Evolutionary conservation across 2,329 filamentous ascomycete genomes (phyloP), one percentile per base, ranked within the genome.

Genomic region (Colletotrichum costaricense): DNA sequence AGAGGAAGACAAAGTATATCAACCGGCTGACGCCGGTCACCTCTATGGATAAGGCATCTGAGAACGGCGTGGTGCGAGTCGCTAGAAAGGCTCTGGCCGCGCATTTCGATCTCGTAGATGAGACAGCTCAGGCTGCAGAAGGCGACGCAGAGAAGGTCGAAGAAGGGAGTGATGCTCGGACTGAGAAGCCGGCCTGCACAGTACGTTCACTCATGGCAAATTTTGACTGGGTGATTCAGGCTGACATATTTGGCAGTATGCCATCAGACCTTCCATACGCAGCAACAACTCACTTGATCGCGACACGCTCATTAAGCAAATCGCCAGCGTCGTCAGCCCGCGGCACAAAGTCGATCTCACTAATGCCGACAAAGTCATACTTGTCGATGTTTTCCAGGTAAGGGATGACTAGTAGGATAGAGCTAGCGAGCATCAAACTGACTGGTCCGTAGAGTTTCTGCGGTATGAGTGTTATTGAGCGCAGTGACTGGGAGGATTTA

Each of bases 301-400:
- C 72, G 89, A 92, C 75, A 86, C 85, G 22, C 87, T 96, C 62
- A 96, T 97, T 81, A 90, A 92, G 78, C 89, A 88, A 75, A 88
- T 96, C 75, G 94, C 93, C 5, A 84, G 86, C 52, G 83, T 92
- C 35, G 89, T 95, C 74, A 90, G 91, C 63, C 84, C 87, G 11
- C 87, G 87, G 52, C 94, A 97, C 82, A 93, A 92, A 78, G 94
- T 97, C 72, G 91, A 95, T 78, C 88, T 97, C n/a, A 89, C 87
- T 60, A 88, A 87, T n/a, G 93, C 94, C 42, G 93, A 96, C 83
- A 90, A 94, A 79, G 90, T 95, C 38, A 92, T 97, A 76, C 83
- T 96, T 74, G 90, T 97, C 69, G 94, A 97, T 78, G 88, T 97
- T 69, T 96, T 93, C 81, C 91, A 95, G 89, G 94, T 94, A 87